These are phyloP conservation scores for Aureoboletus auriporus DNA, from an alignment of 768 basidiomycete species.

Conservation along the genomic window DNA sequence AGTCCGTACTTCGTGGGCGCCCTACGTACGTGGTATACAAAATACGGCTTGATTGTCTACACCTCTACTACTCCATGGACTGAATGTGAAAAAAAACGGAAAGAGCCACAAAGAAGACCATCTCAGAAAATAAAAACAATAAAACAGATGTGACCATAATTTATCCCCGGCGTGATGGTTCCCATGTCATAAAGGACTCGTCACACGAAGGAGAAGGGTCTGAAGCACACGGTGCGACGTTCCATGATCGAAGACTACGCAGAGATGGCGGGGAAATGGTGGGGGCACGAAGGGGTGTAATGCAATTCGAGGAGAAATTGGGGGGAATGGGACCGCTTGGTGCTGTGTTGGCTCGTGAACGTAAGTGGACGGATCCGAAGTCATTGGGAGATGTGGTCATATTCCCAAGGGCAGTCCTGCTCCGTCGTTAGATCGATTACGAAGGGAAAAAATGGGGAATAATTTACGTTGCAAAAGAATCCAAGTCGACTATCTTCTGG, in stretches of 20 bases:
- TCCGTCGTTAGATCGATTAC: conserved; percentile 8
- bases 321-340: conserved; percentile 2
- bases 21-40: conserved; percentile 9
- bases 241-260: conserved; percentile 18
- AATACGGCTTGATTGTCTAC: not conserved
- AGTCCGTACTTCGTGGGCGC: too few species aligned
- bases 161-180: conserved; percentile 40
- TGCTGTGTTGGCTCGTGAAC: conserved; percentile 12
- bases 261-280: conserved; percentile 15
- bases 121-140: not conserved
- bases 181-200: conserved; percentile 63
- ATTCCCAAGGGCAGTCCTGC: conserved; percentile 42
- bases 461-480: conserved; percentile 50
- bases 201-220: conserved; percentile 40
- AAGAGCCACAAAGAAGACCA: not conserved
- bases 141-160: not conserved
- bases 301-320: conserved; percentile 10
- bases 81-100: not conserved
- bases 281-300: conserved; percentile 19
- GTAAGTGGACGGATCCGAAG: conserved; percentile 8
- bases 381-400: conserved; percentile 27
- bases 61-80: too few species aligned
- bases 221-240: conserved; percentile 11
- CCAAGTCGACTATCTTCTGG: conserved; percentile 48
- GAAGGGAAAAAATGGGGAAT: not conserved